phyloP scores from a whole-genome alignment of 768 basidiomycete genomes.

The Podaxis mareebaensis region DNA sequence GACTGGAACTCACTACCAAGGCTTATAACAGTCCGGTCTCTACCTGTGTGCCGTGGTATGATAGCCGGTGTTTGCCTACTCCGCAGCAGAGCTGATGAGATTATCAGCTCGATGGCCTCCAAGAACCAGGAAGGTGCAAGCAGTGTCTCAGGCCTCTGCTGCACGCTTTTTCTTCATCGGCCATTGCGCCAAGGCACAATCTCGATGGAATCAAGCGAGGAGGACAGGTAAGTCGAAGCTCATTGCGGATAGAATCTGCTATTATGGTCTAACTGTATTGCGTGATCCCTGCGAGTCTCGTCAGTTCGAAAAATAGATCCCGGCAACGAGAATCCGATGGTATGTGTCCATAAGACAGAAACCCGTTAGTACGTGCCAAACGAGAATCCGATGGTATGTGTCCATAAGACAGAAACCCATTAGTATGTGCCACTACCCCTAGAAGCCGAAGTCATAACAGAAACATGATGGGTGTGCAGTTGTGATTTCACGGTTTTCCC shows the following conservation, averaged over 20 bases:
- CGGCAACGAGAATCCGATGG: background rate
- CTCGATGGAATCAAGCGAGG: slow-evolving; percentile 5
- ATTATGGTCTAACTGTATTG: background rate
- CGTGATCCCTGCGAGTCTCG: background rate
- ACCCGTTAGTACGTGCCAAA: background rate
- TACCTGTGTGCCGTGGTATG: too few relatives aligned
- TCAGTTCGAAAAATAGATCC: slow-evolving; percentile 1
- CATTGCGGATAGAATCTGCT: slow-evolving; percentile 9
- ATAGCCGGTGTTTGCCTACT: too few relatives aligned
- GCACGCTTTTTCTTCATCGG: background rate
- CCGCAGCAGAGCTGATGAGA: too few relatives aligned
- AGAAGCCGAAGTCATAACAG: background rate
- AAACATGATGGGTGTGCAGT: background rate
- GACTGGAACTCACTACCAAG: too few relatives aligned
- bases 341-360: background rate
- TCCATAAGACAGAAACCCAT: background rate
- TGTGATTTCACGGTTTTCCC: background rate
- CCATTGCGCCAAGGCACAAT: background rate
- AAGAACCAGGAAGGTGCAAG: background rate
- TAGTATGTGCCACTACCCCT: background rate
- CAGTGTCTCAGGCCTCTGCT: background rate
- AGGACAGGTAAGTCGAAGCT: background rate
- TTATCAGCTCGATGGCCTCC: background rate
- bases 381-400: background rate
- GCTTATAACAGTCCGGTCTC: too few relatives aligned